Evolutionary conservation across 2,329 filamentous ascomycete species (phyloP).

Genomic region (Anthostomella pinea): DNA sequence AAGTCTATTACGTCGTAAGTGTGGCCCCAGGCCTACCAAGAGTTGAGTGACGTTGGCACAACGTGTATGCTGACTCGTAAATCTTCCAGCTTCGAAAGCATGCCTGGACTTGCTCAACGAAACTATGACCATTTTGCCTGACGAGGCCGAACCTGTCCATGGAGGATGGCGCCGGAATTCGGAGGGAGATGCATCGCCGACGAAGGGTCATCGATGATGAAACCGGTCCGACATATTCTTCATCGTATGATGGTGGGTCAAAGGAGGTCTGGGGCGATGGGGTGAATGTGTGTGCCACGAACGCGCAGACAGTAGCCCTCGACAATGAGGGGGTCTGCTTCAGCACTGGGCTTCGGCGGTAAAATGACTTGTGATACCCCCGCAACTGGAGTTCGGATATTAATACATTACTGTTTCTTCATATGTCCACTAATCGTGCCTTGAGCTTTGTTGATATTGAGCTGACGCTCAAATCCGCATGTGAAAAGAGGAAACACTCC

Average conservation of each 20-base stretch:
- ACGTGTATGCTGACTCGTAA: constrained; percentile 7
- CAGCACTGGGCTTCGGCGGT: no score
- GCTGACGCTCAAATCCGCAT: neutral
- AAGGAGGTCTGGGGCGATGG: constrained; percentile 1
- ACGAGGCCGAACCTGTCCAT: constrained; percentile 22
- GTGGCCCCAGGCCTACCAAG: neutral
- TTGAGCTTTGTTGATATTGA: neutral
- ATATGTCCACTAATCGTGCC: no score
- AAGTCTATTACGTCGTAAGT: constrained; percentile 45
- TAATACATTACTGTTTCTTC: neutral
- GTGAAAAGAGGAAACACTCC: no score
- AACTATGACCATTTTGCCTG: constrained; percentile 29
- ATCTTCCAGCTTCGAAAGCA: constrained; percentile 29
- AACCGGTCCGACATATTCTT: no score
- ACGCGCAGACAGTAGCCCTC: neutral
- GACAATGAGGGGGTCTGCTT: neutral
- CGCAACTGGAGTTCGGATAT: neutral
- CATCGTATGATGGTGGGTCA: no score
- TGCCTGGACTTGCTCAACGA: constrained; percentile 33
- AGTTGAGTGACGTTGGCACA: constrained; percentile 4
- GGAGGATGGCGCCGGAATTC: constrained; percentile 15
- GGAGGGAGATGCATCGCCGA: constrained; percentile 1
- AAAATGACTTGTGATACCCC: constrained; percentile 1
- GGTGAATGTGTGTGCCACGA: neutral
- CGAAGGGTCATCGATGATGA: constrained; percentile 6